phyloP scores from a whole-genome alignment of 2,329 filamentous ascomycete species.

The Bipolaris zeicola region DNA sequence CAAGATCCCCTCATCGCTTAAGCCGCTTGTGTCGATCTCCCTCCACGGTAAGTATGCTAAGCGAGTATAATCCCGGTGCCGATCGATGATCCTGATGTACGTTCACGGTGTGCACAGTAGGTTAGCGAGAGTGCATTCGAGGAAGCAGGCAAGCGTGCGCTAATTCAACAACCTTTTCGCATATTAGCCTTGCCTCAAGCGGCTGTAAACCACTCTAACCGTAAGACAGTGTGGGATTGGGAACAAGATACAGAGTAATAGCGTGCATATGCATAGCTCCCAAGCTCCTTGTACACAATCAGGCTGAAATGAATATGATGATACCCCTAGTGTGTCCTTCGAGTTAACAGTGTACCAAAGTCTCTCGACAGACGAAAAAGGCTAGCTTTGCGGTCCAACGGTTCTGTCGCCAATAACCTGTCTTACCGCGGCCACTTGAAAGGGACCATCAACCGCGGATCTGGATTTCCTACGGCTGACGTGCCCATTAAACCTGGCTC shows the following conservation, averaged over 20 bases:
- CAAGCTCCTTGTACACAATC: neutral
- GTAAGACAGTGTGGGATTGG: neutral
- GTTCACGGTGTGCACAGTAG: neutral
- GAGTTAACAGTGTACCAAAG: constrained; percentile 4
- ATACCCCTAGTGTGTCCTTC: neutral
- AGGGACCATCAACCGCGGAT: constrained; percentile 6
- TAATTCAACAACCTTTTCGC: neutral
- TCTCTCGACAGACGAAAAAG: neutral
- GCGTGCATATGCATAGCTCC: neutral
- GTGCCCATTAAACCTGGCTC: constrained; percentile 1
- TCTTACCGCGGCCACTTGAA: neutral
- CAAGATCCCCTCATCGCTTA: neutral
- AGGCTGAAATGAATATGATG: neutral
- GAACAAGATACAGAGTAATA: neutral
- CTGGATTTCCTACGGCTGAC: constrained; percentile 13
- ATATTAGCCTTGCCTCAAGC: neutral
- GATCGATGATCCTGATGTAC: neutral
- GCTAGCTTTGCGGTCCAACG: constrained; percentile 2
- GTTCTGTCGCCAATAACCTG: neutral
- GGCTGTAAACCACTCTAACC: neutral
- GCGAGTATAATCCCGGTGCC: neutral
- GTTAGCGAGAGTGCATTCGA: neutral
- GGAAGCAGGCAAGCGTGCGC: neutral
- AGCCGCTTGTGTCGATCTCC: constrained; percentile 1
- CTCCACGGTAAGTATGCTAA: neutral